Base-by-base conservation (phyloP, 805 yeast genomes). In the Starmerella etchellsii region DNA sequence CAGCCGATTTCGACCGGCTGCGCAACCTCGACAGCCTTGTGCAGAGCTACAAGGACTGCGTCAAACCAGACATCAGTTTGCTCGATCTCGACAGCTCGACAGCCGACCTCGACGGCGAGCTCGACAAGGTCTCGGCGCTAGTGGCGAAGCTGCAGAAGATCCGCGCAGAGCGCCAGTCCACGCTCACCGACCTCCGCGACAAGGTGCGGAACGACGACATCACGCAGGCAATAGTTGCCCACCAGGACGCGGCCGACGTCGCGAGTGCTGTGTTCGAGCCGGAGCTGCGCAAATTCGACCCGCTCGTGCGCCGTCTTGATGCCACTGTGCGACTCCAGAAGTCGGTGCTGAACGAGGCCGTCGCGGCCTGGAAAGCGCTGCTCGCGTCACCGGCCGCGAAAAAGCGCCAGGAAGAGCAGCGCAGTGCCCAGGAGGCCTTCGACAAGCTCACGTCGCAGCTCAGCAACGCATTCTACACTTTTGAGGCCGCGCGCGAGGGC, bases 131-230 rank as follows among this genome's bases (percentile, higher is more conserved):
- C 3, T 81, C 78, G 42, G 66, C 70, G n/a, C 57, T 68, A 15
- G 62, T 79, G 34, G 73, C 71, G 36, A 78, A 76, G 41, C 66
- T 88, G 53, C 72, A 72, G 42, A 66, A 71, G 33, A 56, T 84
- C 43, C 75, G 75, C 51, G 64, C 70, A 25, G 91, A 81, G 56
- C 73, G 93, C 34, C 57, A 64, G 5, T 66, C 73, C 29, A 67
- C 78, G 2, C 64, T 81, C 27, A 67, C 67, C 2, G 82, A 76
- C 37, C 66, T 88, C 53, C 84, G 84, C 54, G 68, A 65, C 6
- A 71, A 71, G 36, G 76, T 81, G 26, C 91, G 78, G 52, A 25
- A 36, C 15, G 97, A 88, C 60, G 96, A 88, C 55, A 83, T 85
- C 37, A 78, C 94, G 0, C 76, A 78, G 39, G 65, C 78, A 11